A percentile compares a stretch with the other conserved stretches of the same genome.
Evolutionary conservation across 2,329 filamentous ascomycete genomes (phyloP).

Genomic region (Hymenoscyphus linearis): DNA sequence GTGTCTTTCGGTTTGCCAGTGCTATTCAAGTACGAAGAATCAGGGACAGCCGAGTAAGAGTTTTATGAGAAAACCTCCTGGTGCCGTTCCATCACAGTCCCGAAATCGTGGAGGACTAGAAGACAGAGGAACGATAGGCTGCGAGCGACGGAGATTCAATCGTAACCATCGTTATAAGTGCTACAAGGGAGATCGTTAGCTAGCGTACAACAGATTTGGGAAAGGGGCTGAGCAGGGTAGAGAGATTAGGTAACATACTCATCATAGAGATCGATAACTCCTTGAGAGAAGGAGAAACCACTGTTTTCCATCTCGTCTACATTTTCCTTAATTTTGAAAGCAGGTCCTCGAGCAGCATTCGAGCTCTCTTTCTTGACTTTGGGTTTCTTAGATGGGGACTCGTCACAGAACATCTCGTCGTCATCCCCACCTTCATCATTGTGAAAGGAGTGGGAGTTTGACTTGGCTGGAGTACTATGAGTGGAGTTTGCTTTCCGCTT

Average conservation of each 20-base stretch:
- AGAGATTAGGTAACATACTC: constrained; percentile 14
- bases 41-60: neutral
- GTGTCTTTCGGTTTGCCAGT: neutral
- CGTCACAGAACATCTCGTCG: constrained; percentile 10
- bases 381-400: constrained; percentile 11
- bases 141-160: neutral
- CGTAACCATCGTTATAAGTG: neutral
- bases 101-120: neutral
- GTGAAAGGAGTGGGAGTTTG: neutral
- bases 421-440: constrained; percentile 5
- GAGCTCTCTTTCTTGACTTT: constrained; percentile 15
- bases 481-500: constrained; percentile 1
- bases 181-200: neutral
- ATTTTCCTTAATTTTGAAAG: constrained; percentile 19
- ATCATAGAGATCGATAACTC: constrained; percentile 15
- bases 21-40: neutral
- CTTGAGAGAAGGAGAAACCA: neutral
- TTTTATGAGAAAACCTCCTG: neutral
- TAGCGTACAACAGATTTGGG: neutral
- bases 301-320: neutral
- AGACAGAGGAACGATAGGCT: neutral
- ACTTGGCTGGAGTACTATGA: neutral
- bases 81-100: neutral
- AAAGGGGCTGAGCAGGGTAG: too few relatives aligned
- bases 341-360: neutral